Conservation (phyloP, 768 basidiomycete genomes). For the Suillus placidus region DNA sequence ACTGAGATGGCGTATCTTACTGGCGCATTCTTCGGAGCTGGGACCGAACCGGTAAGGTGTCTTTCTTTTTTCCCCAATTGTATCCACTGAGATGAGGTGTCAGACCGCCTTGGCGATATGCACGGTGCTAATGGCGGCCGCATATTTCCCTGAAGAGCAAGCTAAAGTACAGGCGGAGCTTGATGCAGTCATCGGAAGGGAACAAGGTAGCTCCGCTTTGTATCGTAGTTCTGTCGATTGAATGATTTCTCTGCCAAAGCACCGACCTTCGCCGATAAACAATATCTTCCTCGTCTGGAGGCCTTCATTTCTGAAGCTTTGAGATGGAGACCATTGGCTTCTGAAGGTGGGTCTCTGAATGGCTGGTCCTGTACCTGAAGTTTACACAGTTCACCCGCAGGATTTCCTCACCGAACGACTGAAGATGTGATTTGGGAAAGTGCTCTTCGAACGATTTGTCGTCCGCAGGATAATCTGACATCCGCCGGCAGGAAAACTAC, state of each 20-base stretch:
- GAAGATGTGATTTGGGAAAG: background rate
- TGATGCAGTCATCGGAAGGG: slow-evolving; percentile 49
- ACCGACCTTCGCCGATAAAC: background rate
- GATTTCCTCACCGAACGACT: slow-evolving; percentile 2
- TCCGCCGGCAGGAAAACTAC: slow-evolving; percentile 22
- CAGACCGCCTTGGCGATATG: slow-evolving; percentile 53
- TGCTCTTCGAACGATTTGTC: background rate
- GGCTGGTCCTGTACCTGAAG: background rate
- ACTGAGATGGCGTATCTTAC: background rate
- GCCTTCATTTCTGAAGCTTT: background rate
- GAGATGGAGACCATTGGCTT: background rate
- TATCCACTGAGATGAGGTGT: background rate
- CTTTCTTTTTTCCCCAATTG: background rate
- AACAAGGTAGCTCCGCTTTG: slow-evolving; percentile 13
- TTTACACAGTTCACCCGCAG: slow-evolving; percentile 11
- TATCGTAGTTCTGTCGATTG: slow-evolving; percentile 10
- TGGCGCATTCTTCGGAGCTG: background rate
- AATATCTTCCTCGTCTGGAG: background rate
- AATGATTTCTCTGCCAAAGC: slow-evolving; percentile 13
- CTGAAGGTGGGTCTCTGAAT: background rate
- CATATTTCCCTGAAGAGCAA: slow-evolving; percentile 53
- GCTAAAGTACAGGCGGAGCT: slow-evolving; percentile 51
- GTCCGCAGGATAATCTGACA: background rate
- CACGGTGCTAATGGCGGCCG: slow-evolving; percentile 52
- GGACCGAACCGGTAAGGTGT: background rate